Evolutionary conservation across 192 early-diverging fungal genomes (phyloP).

Genomic region (Gryganskiella cystojenkinii): DNA sequence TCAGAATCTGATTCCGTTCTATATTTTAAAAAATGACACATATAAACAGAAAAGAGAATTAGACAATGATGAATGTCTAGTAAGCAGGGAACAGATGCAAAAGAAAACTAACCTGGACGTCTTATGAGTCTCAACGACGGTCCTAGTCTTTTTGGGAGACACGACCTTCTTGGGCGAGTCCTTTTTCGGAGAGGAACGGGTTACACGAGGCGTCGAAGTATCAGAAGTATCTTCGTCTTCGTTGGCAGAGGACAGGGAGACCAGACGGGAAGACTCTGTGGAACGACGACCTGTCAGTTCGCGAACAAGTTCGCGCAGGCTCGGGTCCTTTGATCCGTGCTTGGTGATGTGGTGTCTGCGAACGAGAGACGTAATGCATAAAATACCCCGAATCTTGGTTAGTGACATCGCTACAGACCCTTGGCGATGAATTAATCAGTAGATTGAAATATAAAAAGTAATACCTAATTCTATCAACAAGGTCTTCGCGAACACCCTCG

Average conservation of each 20-base stretch:
- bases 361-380: background rate
- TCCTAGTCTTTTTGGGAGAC: too few relatives aligned
- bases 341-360: background rate
- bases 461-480: constrained; percentile 23
- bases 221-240: background rate
- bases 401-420: too few relatives aligned
- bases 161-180: too few relatives aligned
- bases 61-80: too few relatives aligned
- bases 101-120: too few relatives aligned
- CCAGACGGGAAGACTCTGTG: background rate
- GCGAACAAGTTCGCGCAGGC: background rate
- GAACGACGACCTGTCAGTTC: background rate
- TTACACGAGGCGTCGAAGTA: too few relatives aligned
- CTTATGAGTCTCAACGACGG: too few relatives aligned
- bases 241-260: background rate
- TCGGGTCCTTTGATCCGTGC: background rate
- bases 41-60: background rate
- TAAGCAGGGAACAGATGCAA: too few relatives aligned
- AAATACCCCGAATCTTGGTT: too few relatives aligned
- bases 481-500: constrained; percentile 22
- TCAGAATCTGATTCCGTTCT: constrained; percentile 5
- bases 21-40: background rate
- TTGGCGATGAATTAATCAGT: too few relatives aligned
- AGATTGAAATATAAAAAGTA: too few relatives aligned
- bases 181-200: too few relatives aligned